Evolutionary conservation across 257 asterid species (phyloP).

Genomic region (Craterostigma plantagineum): DNA sequence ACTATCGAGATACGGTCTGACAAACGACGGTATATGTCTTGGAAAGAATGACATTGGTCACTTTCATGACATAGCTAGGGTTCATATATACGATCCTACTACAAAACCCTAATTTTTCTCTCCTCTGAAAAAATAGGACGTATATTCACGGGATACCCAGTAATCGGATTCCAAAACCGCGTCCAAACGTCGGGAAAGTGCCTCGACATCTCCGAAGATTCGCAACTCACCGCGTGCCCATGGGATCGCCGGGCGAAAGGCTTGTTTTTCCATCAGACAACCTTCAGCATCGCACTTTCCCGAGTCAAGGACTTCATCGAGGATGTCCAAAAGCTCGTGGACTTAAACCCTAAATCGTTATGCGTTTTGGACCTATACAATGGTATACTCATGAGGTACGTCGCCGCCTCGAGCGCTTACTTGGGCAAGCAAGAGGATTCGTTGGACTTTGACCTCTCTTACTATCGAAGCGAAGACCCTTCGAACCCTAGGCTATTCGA

Average conservation of each 20-base stretch:
- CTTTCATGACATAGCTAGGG: not conserved
- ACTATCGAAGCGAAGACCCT: slow-evolving; percentile 43
- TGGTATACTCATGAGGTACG: slow-evolving; percentile 45
- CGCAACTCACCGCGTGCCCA: slow-evolving; percentile 22
- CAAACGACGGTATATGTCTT: slow-evolving; percentile 27
- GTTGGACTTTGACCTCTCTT: slow-evolving; percentile 38
- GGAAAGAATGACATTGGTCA: not conserved
- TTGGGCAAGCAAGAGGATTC: slow-evolving; percentile 46
- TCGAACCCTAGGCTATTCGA: slow-evolving; percentile 24
- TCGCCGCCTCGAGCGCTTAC: slow-evolving; percentile 37
- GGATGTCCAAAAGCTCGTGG: slow-evolving; percentile 30
- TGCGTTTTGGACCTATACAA: slow-evolving; percentile 39
- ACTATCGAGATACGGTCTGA: slow-evolving; percentile 22
- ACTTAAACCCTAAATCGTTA: slow-evolving; percentile 22
- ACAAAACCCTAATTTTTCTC: not conserved
- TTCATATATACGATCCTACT: not conserved
- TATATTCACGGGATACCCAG: slow-evolving; percentile 29
- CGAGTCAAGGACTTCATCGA: slow-evolving; percentile 24
- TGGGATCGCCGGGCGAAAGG: slow-evolving; percentile 50
- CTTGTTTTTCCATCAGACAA: slow-evolving; percentile 34
- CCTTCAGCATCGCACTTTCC: slow-evolving; percentile 33
- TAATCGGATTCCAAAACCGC: slow-evolving; percentile 35
- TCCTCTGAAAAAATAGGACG: slow-evolving; percentile 10
- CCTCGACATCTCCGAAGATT: slow-evolving; percentile 29
- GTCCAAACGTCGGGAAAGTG: slow-evolving; percentile 45